Base-by-base conservation (phyloP, 176 grass and related monocot species). In the Rhynchospora tenuis region DNA sequence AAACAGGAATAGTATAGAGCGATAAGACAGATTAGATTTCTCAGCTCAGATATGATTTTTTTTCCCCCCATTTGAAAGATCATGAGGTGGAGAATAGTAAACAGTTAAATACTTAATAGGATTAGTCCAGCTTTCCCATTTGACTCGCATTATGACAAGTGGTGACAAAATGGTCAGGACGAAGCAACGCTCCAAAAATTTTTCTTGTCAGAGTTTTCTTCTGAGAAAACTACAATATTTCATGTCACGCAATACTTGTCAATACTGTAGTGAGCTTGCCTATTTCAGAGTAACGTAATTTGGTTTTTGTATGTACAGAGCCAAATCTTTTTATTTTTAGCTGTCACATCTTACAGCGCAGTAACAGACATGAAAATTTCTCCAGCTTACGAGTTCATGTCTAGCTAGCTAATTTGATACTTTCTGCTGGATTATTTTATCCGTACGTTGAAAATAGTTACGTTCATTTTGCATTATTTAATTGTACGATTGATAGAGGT, bases 201-300 rank as follows among this genome's bases (percentile, higher is more conserved):
- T 75, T 46, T 52, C 24, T 75, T 47, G 33, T 75, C 42, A 20
- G 44, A 24, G 43, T 73, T 9, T 46, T 23, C 68, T 73, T 73
- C 47, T 75, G 46, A 75, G 46, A 71, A 71, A 71, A 75, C 13
- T 75, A 54, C 52, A 75, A 75, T 73, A 14, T 69, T 72, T 72
- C 68, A 12, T 72, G 38, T 72, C 68, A 47, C 46, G 17, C 19
- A 3, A 72, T 46, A 23, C n/a, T 45, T 47, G 19, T 47, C 42
- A 45, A 69, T 13, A 63, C 60, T 63, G 60, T 10, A 33, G 4
- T 59, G 62, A 65, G 28, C 62, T 70, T 68, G 64, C 29, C 64
- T 17, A 29, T 65, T 17, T 38, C 64, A 17, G 29, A 8, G 17
- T 9, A 68, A 42, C 4, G 6, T 19, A 68, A 29, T 67, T 59